phyloP scores from a whole-genome alignment of 2,329 filamentous ascomycete species.

The Exophiala xenobiotica region DNA sequence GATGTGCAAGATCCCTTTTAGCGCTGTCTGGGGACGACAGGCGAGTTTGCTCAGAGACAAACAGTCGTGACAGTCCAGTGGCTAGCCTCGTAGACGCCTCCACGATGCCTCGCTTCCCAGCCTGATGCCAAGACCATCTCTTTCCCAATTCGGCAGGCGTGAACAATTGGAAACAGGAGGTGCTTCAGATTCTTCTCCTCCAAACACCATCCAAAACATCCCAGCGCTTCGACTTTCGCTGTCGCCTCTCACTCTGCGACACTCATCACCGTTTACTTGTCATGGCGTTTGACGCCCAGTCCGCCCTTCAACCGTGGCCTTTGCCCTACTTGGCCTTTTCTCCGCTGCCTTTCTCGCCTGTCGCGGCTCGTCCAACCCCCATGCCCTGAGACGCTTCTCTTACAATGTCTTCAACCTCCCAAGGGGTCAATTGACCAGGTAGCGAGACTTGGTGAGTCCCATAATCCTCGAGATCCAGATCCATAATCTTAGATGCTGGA shows the following conservation, averaged over 20 bases:
- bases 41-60: not conserved
- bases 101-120: not conserved
- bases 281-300: conserved; percentile 4
- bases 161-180: conserved; percentile 9
- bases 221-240: conserved; percentile 21
- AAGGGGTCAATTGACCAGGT: conserved; percentile 22
- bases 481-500: conserved; percentile 20
- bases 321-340: conserved; percentile 5
- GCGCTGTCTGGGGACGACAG: conserved; percentile 9
- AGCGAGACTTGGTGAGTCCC: conserved; percentile 26
- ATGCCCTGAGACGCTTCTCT: conserved; percentile 22
- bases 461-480: conserved; percentile 23
- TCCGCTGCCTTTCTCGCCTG: conserved; percentile 11
- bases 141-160: not conserved
- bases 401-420: conserved; percentile 22
- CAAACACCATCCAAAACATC: conserved; percentile 23
- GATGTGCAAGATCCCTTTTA: conserved; percentile 4
- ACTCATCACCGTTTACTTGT: conserved; percentile 4
- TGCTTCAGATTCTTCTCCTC: conserved; percentile 21
- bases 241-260: conserved; percentile 21
- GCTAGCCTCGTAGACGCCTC: too few relatives aligned
- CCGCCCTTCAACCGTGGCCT: conserved; percentile 5
- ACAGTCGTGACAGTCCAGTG: too few relatives aligned
- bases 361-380: conserved; percentile 10
- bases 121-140: conserved; percentile 6